Base-by-base conservation (phyloP, 495 filamentous ascomycete genomes). In the Zalerion maritima region DNA sequence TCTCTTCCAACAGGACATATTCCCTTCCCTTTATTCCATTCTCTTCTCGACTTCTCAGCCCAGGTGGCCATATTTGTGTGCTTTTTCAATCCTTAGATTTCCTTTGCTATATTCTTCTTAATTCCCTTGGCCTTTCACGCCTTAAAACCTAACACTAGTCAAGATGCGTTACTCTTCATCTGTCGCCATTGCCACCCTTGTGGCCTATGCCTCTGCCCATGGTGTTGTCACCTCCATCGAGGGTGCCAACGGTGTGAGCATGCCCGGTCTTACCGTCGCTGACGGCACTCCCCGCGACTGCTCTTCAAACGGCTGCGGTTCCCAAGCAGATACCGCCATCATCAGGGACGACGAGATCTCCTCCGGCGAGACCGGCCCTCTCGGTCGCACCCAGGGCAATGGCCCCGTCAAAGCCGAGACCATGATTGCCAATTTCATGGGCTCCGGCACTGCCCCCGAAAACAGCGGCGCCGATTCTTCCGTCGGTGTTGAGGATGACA, bases 221-320 rank as follows among this genome's bases (percentile, higher is more conserved):
- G 66, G 66, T 37, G 47, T 69, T 9, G 52, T 69, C 27, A 66
- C 63, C 25, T 47, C 54, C 11, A 54, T 71, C 41, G 37, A 47
- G 14, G 66, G 66, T 20, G 62, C 64, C 15, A 71, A 71, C 32
- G 63, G 63, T 6, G 62, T 69, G 4, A 49, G 46, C 15, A 68
- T 71, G 64, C 62, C 67, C 6, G 65, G 57, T 17, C 54, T 70
- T 2, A 58, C 58, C 12, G 69, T 74, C 25, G 49, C 50, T 14
- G 67, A 71, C 34, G 67, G 70, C 21, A 71, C 65, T 16, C 69
- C 67, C 13, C 63, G 67, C 24, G 63, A 69, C 43, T 71, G 66
- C 42, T 57, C 54, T 23, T 52, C 52, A 18, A 64, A 65, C 28
- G 36, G 34, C 3, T 73, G 69, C 40, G 68, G 62, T 21, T 51